Conservation (phyloP, 495 filamentous ascomycete genomes). For the Parathielavia hyrcaniae region DNA sequence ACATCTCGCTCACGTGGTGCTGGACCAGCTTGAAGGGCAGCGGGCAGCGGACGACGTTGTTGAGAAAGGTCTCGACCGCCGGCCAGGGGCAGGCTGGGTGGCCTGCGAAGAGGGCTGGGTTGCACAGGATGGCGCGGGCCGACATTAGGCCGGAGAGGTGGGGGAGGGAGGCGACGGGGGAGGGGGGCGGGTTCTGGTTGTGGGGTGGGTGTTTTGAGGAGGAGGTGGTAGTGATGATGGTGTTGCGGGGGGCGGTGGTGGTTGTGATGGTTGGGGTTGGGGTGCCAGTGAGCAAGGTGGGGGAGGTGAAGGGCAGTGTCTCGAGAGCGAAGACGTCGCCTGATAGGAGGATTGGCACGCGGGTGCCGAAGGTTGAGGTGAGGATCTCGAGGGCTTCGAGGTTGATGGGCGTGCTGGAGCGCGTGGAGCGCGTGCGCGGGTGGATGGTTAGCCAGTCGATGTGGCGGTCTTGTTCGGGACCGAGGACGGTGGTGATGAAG, state of each 20-base stretch:
- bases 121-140: conserved; percentile 55
- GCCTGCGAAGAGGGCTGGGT: conserved; percentile 58
- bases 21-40: conserved; percentile 54
- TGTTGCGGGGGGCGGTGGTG: conserved; percentile 17
- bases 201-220: conserved; percentile 25
- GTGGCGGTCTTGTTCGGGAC: conserved; percentile 38
- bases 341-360: conserved; percentile 53
- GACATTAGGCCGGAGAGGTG: conserved; percentile 54
- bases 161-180: conserved; percentile 25
- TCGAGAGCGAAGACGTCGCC: conserved; percentile 55
- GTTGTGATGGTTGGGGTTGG: conserved; percentile 20
- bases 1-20: conserved; percentile 62
- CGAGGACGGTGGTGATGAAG: conserved; percentile 46
- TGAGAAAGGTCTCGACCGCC: conserved; percentile 54
- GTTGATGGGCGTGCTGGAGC: conserved; percentile 51
- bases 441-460: conserved; percentile 61
- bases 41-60: conserved; percentile 44
- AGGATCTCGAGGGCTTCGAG: conserved; percentile 53
- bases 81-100: conserved; percentile 51
- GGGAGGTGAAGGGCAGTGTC: conserved; percentile 41
- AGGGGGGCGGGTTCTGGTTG: background rate
- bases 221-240: conserved; percentile 19
- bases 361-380: conserved; percentile 39
- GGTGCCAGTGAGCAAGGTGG: conserved; percentile 26
- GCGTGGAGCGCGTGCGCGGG: conserved; percentile 51